Evolutionary conservation across 768 basidiomycete species (phyloP), one percentile per base, ranked within the genome.

Genomic region (Amanita thiersii): DNA sequence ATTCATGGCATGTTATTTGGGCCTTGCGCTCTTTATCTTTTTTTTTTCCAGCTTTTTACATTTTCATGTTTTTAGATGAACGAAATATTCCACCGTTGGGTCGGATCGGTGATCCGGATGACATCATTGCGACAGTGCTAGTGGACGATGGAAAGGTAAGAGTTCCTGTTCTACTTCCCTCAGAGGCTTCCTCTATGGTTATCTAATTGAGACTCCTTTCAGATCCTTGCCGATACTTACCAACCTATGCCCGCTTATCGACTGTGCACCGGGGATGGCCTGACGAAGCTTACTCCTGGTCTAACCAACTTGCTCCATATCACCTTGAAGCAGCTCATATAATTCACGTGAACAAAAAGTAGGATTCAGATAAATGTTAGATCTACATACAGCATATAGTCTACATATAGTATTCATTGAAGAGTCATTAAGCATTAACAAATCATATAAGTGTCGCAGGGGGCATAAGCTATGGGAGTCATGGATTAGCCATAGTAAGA

Each of bases 181-280:
- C 39, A 15, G 25, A 10, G 25, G 39, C 19, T n/a, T 15, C 33
- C 18, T 42, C 41, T 5, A 38, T 19, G 3, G 17, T 42, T 37
- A 23, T 29, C 12, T 14, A 18, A 24, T 20, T 26, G 29, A 14
- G 4, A 26, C 21, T 11, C 43, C 26, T 36, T 28, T 12, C 50
- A 85, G 83, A 80, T 86, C 23, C 52, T 72, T 7, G 53, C 77
- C 0, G 77, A 83, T 19, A 90, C 86, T 1, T 90, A 89, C 50
- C 76, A 84, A 52, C 70, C 81, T 4, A 89, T 90, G 87, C 86
- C 86, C 0, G 70, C 87, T 5, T 90, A 90, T 56, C 76, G 88
- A 14, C 46, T 89, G 12, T 87, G 82, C 58, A 90, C 88, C 1
- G 58, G 72, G 8, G 83, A 88, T 45, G 88, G 87, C 2, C 60